phyloP scores from a whole-genome alignment of 495 filamentous ascomycete genomes.

The Neurospora sp. region DNA sequence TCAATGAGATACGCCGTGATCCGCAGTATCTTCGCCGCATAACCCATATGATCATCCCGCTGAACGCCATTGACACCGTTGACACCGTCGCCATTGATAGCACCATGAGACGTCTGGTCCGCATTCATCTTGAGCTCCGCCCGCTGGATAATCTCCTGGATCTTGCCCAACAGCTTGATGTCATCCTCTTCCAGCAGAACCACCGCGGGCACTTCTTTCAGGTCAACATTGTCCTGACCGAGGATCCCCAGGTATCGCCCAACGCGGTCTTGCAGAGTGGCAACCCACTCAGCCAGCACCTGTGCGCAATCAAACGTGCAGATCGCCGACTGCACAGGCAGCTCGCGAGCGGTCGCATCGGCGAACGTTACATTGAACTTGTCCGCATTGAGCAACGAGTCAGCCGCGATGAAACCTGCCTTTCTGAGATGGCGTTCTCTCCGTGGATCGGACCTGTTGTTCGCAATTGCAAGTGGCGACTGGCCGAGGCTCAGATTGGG shows the following conservation, averaged over 20 bases:
- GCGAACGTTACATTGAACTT: slow-evolving; percentile 80
- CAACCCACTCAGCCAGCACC: slow-evolving; percentile 92
- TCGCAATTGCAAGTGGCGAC: slow-evolving; percentile 9
- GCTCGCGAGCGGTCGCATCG: slow-evolving; percentile 73
- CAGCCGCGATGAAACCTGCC: slow-evolving; percentile 89
- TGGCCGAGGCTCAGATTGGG: slow-evolving; percentile 14
- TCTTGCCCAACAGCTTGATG: slow-evolving; percentile 74
- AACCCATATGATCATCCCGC: slow-evolving; percentile 56
- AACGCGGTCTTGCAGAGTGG: slow-evolving; percentile 88
- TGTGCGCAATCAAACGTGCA: slow-evolving; percentile 96
- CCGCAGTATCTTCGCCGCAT: slow-evolving; percentile 75
- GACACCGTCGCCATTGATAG: slow-evolving; percentile 1
- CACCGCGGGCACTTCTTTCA: slow-evolving; percentile 65
- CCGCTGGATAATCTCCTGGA: slow-evolving; percentile 67
- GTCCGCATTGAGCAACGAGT: slow-evolving; percentile 84
- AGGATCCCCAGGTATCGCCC: slow-evolving; percentile 81
- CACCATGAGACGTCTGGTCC: slow-evolving; percentile 25
- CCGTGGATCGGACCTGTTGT: slow-evolving; percentile 25
- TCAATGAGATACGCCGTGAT: slow-evolving; percentile 86
- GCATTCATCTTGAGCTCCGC: slow-evolving; percentile 72
- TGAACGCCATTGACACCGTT: slow-evolving; percentile 38
- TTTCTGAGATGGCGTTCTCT: slow-evolving; percentile 86
- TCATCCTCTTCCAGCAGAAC: slow-evolving; percentile 93
- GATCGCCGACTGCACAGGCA: slow-evolving; percentile 89
- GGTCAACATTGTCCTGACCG: slow-evolving; percentile 70